A percentile compares a stretch with the other conserved stretches of the same genome.
Conservation (phyloP, 306 rosid genomes). For the Boehmeria nivea region DNA sequence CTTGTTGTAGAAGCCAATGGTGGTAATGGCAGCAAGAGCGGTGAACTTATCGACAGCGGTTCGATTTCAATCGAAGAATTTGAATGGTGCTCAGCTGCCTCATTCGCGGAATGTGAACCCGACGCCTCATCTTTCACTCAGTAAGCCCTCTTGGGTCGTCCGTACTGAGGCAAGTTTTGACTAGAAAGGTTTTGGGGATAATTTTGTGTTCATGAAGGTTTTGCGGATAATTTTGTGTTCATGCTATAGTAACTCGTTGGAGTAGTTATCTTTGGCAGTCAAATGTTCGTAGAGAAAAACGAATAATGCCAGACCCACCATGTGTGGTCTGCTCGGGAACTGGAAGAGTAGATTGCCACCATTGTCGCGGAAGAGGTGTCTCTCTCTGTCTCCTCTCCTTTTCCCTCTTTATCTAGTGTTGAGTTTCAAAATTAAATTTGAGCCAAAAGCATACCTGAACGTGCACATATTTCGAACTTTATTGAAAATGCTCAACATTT, state of each 20-base stretch:
- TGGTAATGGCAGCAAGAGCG: constrained; percentile 26
- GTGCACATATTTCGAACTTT: not conserved
- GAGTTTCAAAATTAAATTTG: not conserved
- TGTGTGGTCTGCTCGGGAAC: constrained; percentile 71
- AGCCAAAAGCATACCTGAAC: not conserved
- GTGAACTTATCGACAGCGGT: constrained; percentile 21
- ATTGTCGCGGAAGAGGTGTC: constrained; percentile 58
- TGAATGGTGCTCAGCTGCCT: constrained; percentile 41
- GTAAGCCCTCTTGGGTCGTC: constrained; percentile 75
- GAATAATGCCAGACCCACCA: constrained; percentile 66
- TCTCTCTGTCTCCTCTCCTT: constrained; percentile 6
- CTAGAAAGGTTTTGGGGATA: too few species aligned
- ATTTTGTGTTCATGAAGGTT: not conserved
- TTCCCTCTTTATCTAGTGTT: too few species aligned
- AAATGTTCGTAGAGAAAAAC: constrained; percentile 58
- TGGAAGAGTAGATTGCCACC: constrained; percentile 68
- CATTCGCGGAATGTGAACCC: constrained; percentile 30
- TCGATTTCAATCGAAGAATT: constrained; percentile 44
- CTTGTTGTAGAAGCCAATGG: not conserved
- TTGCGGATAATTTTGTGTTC: not conserved
- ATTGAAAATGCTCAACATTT: too few species aligned
- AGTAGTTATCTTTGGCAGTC: constrained; percentile 34
- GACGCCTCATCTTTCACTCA: constrained; percentile 48
- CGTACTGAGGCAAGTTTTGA: constrained; percentile 49
- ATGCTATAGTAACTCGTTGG: not conserved